Percentiles rank a stretch among this genome's conserved stretches.
Evolutionary conservation across 108 stramenopile genomes (phyloP).

Genomic region (Fistulifera solaris): DNA sequence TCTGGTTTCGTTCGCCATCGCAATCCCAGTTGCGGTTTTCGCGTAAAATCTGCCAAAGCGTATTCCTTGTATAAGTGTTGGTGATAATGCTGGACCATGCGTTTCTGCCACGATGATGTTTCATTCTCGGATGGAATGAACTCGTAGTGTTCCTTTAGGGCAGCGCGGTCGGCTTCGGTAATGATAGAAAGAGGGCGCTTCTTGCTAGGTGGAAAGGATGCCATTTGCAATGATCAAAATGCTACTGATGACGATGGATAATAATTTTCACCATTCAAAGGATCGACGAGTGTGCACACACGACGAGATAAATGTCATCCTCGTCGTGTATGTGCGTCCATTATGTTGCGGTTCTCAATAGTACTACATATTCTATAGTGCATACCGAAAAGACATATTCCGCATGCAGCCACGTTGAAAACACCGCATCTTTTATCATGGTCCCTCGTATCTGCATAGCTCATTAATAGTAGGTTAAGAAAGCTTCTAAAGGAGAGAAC

Average conservation of each 20-base stretch:
- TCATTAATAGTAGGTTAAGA: too few species aligned
- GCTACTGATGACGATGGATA: constrained; percentile 18
- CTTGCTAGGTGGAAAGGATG: constrained; percentile 16
- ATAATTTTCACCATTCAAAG: constrained; percentile 6
- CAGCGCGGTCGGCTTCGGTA: background rate
- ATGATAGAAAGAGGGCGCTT: constrained; percentile 14
- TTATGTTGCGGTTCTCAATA: constrained; percentile 28
- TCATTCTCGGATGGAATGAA: constrained; percentile 20
- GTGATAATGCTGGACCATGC: constrained; percentile 73
- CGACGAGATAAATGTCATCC: constrained; percentile 2
- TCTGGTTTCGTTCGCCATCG: constrained; percentile 71
- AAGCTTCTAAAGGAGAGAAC: too few species aligned
- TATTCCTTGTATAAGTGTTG: constrained; percentile 70
- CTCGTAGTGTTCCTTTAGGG: constrained; percentile 16
- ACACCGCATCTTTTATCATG: too few species aligned
- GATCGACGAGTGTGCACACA: too few species aligned
- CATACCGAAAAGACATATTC: too few species aligned
- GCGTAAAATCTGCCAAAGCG: constrained; percentile 57
- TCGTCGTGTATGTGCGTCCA: constrained; percentile 19
- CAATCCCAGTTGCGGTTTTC: constrained; percentile 44
- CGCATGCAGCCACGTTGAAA: too few species aligned
- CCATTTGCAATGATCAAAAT: constrained; percentile 20
- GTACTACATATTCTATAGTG: too few species aligned
- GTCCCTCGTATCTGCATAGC: too few species aligned
- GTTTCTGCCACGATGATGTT: constrained; percentile 60